Base-by-base conservation (phyloP, 345 rosid genomes). In the Dipteronia sinensis region DNA sequence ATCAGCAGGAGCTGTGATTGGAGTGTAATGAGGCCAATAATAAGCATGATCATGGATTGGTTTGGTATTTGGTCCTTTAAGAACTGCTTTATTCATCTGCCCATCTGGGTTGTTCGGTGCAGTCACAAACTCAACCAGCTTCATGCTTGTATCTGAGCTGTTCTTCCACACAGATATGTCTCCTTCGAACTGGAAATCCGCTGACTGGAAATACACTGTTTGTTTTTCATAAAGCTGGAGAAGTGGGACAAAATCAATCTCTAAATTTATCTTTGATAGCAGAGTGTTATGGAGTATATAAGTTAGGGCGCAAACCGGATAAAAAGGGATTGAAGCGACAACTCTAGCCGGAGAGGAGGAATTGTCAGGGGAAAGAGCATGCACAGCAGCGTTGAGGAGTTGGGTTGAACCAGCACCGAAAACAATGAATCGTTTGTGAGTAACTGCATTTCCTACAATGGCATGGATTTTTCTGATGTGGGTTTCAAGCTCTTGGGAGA, bases 51-150 rank as follows among this genome's bases (percentile, higher is more conserved):
- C 97, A 64, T 92, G 65, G 9, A 94, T 81, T 56, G 78, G 53
- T 82, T 84, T 92, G 17, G 78, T 88, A 77, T 86, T 78, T 9
- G 91, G 79, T 23, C 89, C 97, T 2, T 80, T 49, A 67, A 94
- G 87, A 82, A 92, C 71, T 11, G 89, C 88, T 75, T 78, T 69
- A 19, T 88, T 89, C 69, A 83, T 38, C 69, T 75, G 79, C 9
- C 97, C 98, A 73, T 89, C 93, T 8, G 98, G 98, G 80, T 94
- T 94, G 83, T 89, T 90, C 0, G 98, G 98, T 56, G 95, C 84
- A 27, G 97, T 90, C 1, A 90, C 97, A 63, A 94, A 79, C 80
- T 94, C 97, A 67, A 94, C 80, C 13, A 87, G 27, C 44, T 82
- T 53, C 42, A 31, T 71, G 3, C 59, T 47, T 7, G 46, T 76